Percentiles rank a stretch among this genome's conserved stretches.
These are phyloP conservation scores for Exophiala alcalophila DNA, from an alignment of 2,329 filamentous ascomycete genomes.

Conservation along the genomic window DNA sequence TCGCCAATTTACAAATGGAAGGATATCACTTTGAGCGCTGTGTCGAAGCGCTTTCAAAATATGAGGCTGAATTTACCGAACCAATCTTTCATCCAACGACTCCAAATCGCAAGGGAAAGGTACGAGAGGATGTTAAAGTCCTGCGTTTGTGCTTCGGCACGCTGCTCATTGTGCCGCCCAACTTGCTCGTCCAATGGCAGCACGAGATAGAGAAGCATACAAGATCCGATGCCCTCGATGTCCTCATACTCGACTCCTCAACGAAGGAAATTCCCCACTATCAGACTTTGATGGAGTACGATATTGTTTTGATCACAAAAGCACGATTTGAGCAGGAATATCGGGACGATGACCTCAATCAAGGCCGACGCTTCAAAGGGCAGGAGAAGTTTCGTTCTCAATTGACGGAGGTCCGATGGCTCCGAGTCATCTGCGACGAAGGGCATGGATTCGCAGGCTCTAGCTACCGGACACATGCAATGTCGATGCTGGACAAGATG, in stretches of 20 bases:
- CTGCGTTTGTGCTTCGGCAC: constrained; percentile 67
- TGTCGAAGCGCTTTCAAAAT: constrained; percentile 54
- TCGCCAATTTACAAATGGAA: constrained; percentile 51
- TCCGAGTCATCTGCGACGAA: constrained; percentile 88
- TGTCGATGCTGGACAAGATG: constrained; percentile 53
- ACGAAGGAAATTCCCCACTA: constrained; percentile 56
- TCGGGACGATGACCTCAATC: constrained; percentile 51
- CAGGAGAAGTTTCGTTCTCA: constrained; percentile 55
- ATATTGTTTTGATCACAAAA: constrained; percentile 76
- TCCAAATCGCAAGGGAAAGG: constrained; percentile 36
- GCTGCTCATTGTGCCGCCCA: constrained; percentile 76
- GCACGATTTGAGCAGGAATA: constrained; percentile 68
- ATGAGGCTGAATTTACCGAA: constrained; percentile 60
- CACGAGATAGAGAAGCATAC: constrained; percentile 79
- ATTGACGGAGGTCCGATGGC: constrained; percentile 72
- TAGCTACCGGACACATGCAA: constrained; percentile 56
- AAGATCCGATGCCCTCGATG: constrained; percentile 53
- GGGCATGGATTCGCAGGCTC: constrained; percentile 78
- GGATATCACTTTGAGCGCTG: constrained; percentile 56
- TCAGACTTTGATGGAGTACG: constrained; percentile 61
- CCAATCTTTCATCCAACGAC: constrained; percentile 43
- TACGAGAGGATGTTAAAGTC: constrained; percentile 29
- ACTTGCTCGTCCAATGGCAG: constrained; percentile 80
- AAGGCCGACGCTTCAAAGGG: constrained; percentile 45
- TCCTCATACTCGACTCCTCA: constrained; percentile 60